These are phyloP conservation scores for Micractinium conductrix DNA, from an alignment of 139 green algal species.

Conservation along the genomic window DNA sequence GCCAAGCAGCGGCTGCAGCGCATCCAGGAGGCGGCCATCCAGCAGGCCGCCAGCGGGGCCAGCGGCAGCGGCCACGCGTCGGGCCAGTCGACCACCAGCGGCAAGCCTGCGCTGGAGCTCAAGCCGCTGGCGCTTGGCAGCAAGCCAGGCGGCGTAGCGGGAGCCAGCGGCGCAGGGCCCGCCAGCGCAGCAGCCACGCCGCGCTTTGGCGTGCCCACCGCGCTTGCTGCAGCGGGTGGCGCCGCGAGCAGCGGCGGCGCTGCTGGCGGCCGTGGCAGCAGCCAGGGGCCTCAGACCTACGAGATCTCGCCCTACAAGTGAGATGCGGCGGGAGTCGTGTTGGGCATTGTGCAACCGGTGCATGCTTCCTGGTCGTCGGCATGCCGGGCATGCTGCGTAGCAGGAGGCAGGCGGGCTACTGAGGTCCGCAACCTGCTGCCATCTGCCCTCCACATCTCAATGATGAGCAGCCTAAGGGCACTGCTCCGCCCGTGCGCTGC, in stretches of 20 bases:
- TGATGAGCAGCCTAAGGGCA: too few species aligned
- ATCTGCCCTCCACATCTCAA: too few species aligned
- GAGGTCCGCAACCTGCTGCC: too few species aligned
- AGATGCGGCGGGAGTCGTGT: too few species aligned
- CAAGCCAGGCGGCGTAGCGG: background rate
- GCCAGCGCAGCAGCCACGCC: background rate
- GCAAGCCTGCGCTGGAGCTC: conserved; percentile 18
- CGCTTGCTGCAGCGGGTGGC: background rate
- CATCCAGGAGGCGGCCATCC: conserved; percentile 35
- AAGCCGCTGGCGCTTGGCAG: conserved; percentile 1
- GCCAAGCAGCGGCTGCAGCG: conserved; percentile 44
- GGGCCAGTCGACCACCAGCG: conserved; percentile 4
- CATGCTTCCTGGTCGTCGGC: background rate
- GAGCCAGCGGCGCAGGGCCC: background rate
- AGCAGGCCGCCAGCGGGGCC: conserved; percentile 1
- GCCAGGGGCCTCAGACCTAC: conserved; percentile 67
- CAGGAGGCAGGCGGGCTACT: too few species aligned
- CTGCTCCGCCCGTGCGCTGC: background rate
- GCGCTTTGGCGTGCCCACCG: background rate
- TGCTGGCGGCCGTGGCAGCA: too few species aligned
- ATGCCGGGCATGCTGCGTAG: background rate
- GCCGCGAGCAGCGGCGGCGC: background rate
- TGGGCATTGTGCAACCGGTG: background rate
- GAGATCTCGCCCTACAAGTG: conserved; percentile 87
- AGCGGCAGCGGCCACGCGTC: background rate